Percentiles rank a stretch among this genome's conserved stretches.
phyloP scores from a whole-genome alignment of 352 stramenopile species.

The Phytophthora hibernalis region DNA sequence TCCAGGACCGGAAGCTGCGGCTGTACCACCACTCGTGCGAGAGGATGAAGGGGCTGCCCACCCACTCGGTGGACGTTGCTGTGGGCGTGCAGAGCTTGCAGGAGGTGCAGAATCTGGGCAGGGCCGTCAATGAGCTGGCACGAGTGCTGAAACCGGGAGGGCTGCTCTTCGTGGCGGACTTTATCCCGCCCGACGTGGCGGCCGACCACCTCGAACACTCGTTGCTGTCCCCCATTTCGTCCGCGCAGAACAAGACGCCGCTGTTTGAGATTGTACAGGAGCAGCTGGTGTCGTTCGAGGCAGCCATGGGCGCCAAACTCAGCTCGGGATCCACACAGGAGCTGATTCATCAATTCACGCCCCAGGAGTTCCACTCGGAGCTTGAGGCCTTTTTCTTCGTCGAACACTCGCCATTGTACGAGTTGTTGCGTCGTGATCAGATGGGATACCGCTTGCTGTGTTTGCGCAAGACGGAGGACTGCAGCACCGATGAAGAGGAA shows the following conservation, averaged over 20 bases:
- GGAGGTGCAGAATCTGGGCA: conserved; percentile 57
- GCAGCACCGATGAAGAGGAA: conserved; percentile 36
- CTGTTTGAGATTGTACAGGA: conserved; percentile 61
- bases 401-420: conserved; percentile 51
- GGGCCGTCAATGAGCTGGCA: conserved; percentile 57
- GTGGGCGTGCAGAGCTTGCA: conserved; percentile 71
- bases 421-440: conserved; percentile 51
- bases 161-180: conserved; percentile 71
- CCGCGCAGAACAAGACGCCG: conserved; percentile 31
- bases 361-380: conserved; percentile 56
- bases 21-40: conserved; percentile 76
- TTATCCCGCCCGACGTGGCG: conserved; percentile 55
- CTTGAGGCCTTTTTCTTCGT: conserved; percentile 67
- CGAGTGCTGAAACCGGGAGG: conserved; percentile 70
- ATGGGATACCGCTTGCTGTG: conserved; percentile 64
- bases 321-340: conserved; percentile 41
- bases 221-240: conserved; percentile 47
- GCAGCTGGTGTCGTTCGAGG: conserved; percentile 53
- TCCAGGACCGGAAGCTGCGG: conserved; percentile 49
- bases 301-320: conserved; percentile 48
- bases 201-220: conserved; percentile 48
- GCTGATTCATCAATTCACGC: conserved; percentile 53
- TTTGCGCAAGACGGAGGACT: conserved; percentile 46
- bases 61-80: conserved; percentile 62
- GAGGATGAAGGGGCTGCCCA: conserved; percentile 58